Conservation (phyloP, 805 yeast genomes). For the Debaryomyces hansenii region DNA sequence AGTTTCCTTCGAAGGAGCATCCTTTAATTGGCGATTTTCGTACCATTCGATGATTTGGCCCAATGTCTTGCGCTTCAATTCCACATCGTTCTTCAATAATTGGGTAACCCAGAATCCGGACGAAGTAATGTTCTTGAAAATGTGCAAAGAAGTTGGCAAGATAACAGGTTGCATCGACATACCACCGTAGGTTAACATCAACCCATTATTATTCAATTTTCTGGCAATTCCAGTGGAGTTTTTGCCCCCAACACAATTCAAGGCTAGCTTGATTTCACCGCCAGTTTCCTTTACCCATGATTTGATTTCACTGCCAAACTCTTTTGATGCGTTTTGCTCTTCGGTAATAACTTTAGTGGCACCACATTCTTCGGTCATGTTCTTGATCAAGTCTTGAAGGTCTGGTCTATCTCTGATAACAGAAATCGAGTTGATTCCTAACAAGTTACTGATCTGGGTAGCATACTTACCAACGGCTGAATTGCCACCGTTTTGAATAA, state of each 20-base stretch:
- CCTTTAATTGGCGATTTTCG: slow-evolving; percentile 37
- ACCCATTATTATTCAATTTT: slow-evolving; percentile 72
- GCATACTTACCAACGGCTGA: slow-evolving; percentile 94
- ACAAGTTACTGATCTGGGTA: slow-evolving; percentile 75
- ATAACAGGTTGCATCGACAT: slow-evolving; percentile 95
- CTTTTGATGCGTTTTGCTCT: slow-evolving; percentile 70
- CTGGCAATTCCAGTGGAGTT: slow-evolving; percentile 80
- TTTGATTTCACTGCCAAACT: slow-evolving; percentile 61
- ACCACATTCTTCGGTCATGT: slow-evolving; percentile 59
- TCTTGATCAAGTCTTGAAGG: slow-evolving; percentile 55
- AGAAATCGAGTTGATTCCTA: slow-evolving; percentile 80
- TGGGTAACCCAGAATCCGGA: slow-evolving; percentile 93
- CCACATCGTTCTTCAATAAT: slow-evolving; percentile 33
- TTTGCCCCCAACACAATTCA: slow-evolving; percentile 93
- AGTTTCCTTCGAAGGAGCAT: slow-evolving; percentile 35
- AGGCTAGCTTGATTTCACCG: slow-evolving; percentile 67
- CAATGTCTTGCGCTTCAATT: slow-evolving; percentile 37
- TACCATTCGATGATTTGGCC: slow-evolving; percentile 41
- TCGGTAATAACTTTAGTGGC: slow-evolving; percentile 92
- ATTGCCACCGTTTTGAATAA: slow-evolving; percentile 94
- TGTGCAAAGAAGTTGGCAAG: slow-evolving; percentile 85
- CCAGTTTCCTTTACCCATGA: slow-evolving; percentile 49
- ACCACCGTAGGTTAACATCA: slow-evolving; percentile 91
- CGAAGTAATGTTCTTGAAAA: slow-evolving; percentile 83
- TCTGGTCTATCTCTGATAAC: slow-evolving; percentile 86